Conservation (phyloP, 306 rosid species). For the Trifolium repens region DNA sequence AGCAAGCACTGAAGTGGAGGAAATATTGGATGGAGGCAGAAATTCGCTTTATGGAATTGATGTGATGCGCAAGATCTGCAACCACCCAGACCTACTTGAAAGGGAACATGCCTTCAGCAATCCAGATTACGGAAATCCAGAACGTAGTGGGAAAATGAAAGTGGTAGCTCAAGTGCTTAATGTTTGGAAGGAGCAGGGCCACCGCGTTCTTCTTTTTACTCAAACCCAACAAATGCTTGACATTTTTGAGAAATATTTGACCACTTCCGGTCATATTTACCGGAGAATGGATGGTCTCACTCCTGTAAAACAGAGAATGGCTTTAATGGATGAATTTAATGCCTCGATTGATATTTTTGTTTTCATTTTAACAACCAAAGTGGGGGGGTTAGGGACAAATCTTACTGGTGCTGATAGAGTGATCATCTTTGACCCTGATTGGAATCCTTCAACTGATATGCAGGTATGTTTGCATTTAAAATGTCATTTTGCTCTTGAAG, state of each 20-base stretch:
- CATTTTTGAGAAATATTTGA: conserved; percentile 74
- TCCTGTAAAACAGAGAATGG: conserved; percentile 94
- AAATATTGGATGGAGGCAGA: conserved; percentile 78
- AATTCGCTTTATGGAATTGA: conserved; percentile 96
- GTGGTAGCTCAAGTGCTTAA: conserved; percentile 90
- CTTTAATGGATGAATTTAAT: conserved; percentile 95
- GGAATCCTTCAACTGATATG: conserved; percentile 98
- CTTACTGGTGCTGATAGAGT: conserved; percentile 96
- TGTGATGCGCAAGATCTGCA: conserved; percentile 96
- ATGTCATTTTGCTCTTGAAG: conserved; percentile 9
- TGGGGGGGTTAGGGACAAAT: conserved; percentile 98
- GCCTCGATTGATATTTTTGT: conserved; percentile 72
- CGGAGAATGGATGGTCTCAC: conserved; percentile 96
- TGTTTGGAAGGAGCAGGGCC: conserved; percentile 98
- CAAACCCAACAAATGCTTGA: conserved; percentile 98
- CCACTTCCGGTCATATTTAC: conserved; percentile 63
- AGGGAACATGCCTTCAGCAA: conserved; percentile 76
- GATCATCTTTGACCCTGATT: conserved; percentile 91
- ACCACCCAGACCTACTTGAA: conserved; percentile 99
- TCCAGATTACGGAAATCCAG: conserved; percentile 96
- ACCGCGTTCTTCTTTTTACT: conserved; percentile 89
- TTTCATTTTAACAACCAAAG: conserved; percentile 93
- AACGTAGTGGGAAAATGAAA: conserved; percentile 96
- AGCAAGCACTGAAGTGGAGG: conserved; percentile 97
- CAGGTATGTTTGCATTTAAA: conserved; percentile 58